These are phyloP conservation scores for Rhodofomes roseus DNA, from an alignment of 1,284 basidiomycete species.

Conservation along the genomic window DNA sequence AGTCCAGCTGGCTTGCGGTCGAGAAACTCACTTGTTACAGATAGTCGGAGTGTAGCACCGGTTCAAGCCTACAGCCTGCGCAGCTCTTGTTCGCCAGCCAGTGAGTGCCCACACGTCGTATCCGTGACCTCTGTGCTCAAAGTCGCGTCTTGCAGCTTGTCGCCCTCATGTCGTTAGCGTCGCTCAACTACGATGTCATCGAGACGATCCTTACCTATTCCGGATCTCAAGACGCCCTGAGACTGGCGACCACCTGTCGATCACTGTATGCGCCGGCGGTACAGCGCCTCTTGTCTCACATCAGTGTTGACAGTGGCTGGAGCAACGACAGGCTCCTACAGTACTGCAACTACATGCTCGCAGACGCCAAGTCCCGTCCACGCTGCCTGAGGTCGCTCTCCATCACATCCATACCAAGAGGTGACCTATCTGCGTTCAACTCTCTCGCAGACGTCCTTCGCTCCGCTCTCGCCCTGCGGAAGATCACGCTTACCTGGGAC, in stretches of 20 bases:
- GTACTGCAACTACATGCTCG: not conserved
- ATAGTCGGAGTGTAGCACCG: no score
- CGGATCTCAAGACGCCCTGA: not conserved
- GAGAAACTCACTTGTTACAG: no score
- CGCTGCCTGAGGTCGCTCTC: not conserved
- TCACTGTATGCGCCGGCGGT: not conserved
- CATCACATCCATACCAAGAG: not conserved
- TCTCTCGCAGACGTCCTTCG: not conserved
- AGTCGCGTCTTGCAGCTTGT: no score
- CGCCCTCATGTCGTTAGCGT: not conserved
- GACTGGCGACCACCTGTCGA: not conserved
- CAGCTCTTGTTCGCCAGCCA: no score
- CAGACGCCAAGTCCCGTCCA: not conserved
- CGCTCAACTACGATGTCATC: not conserved
- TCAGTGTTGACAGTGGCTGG: not conserved
- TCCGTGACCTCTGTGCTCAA: no score
- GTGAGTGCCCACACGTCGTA: no score
- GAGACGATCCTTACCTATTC: not conserved
- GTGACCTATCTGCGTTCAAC: not conserved
- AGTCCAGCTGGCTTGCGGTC: no score
- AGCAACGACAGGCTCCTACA: not conserved
- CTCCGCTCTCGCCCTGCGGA: not conserved
- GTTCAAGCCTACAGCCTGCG: no score
- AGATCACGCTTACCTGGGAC: not conserved
- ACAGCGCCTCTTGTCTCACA: not conserved